Base-by-base conservation (phyloP, 495 filamentous ascomycete genomes). In the Endocarpon pusillum region DNA sequence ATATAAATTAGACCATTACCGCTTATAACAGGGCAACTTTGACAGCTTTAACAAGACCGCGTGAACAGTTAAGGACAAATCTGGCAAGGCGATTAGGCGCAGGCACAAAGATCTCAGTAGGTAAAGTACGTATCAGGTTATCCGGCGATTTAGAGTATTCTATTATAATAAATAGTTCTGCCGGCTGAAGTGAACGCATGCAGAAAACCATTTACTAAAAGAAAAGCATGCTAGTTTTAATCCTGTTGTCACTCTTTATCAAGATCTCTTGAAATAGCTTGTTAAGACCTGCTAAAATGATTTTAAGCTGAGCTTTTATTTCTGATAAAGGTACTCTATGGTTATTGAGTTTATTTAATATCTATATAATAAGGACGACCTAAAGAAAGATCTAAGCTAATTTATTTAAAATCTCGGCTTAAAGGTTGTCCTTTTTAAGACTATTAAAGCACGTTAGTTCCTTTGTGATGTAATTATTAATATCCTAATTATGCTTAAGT, bases 311-410 rank as follows among this genome's bases (percentile, higher is more conserved):
- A 14, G 34, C 36, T 33, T 32, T 26, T 17, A 52, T 27, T 7
- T 33, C 39, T 8, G 8, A 12, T 25, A 25, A 8, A 25, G 8
- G 23, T n/a, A n/a, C n/a, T 26, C 46, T 49, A 2, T 47, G 32
- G n/a, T 27, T 40, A 36, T 51, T 43, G 31, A 61, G 55, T 15
- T 42, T 49, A 34, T 62, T 65, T 7, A 67, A 40, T 9, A 66
- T 64, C 2, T 54, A 47, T 7, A 61, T 52, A 14, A 66, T 58
- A 1, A 63, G 38, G 1, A 58, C 51, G 10, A 60, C 53, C 63
- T 61, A 69, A 41, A 66, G 54, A 23, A 69, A 69, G 7, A 66
- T 40, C 0, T 62, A 57, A 3, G 48, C 41, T 19, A 61, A 45
- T 40, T 59, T 67, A 0, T 40, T 21, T 5, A 57, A 48, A 21